phyloP scores from a whole-genome alignment of 2,329 filamentous ascomycete species.

The Ophioceras dolichostomum region DNA sequence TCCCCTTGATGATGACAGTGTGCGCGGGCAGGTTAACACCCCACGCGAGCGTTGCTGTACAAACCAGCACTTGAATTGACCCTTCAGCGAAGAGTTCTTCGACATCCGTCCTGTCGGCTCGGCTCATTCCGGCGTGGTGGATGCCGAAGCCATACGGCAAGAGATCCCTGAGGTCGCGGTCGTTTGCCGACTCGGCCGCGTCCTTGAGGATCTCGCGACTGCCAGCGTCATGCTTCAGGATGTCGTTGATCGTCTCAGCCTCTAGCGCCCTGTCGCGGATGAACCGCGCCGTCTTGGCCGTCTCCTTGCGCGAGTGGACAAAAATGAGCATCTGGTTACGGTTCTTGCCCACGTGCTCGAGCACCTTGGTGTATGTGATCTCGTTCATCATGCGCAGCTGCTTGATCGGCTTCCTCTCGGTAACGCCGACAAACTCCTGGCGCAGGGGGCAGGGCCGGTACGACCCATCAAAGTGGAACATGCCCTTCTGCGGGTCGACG shows the following conservation, averaged over 20 bases:
- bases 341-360: conserved; percentile 88
- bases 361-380: conserved; percentile 92
- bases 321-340: conserved; percentile 98
- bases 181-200: conserved; percentile 70
- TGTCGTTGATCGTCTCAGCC: conserved; percentile 91
- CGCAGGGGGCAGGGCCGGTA: conserved; percentile 88
- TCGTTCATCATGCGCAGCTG: conserved; percentile 99
- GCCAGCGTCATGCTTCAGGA: conserved; percentile 83
- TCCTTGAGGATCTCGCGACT: conserved; percentile 80
- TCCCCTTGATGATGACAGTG: conserved; percentile 98
- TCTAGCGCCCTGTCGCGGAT: conserved; percentile 96
- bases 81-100: conserved; percentile 90
- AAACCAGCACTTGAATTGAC: conserved; percentile 88
- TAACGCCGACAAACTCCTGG: conserved; percentile 95
- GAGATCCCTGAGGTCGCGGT: conserved; percentile 83
- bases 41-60: conserved; percentile 96
- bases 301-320: conserved; percentile 96
- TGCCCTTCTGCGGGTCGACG: conserved; percentile 70
- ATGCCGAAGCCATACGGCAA: conserved; percentile 96
- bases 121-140: conserved; percentile 94
- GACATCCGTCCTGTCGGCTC: conserved; percentile 87
- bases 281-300: conserved; percentile 91
- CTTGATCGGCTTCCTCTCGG: conserved; percentile 97
- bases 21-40: conserved; percentile 97
- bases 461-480: conserved; percentile 94